Percentiles rank a stretch among this genome's conserved stretches.
Conservation (phyloP, 2,329 filamentous ascomycete species). For the Xylaria sp. region DNA sequence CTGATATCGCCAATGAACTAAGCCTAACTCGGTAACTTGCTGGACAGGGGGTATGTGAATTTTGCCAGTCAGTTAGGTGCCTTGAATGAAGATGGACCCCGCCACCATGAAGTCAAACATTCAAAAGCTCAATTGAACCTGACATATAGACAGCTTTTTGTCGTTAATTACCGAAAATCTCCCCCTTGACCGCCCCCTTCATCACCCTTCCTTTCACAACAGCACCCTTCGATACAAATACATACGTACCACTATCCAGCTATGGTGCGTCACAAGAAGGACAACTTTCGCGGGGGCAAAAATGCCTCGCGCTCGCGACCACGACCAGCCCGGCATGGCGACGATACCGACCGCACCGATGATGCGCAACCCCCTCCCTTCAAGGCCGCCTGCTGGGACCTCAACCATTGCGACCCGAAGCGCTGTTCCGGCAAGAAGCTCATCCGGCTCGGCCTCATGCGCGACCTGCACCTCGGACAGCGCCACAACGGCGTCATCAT, state of each 20-base stretch:
- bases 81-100: not conserved
- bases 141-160: not conserved
- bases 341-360: conserved; percentile 54
- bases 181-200: too few relatives aligned
- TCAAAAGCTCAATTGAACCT: not conserved
- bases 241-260: not conserved
- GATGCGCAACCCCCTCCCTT: conserved; percentile 65
- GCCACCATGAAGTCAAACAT: not conserved
- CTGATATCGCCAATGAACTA: too few relatives aligned
- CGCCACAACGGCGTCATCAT: conserved; percentile 93
- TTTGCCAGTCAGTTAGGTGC: too few relatives aligned
- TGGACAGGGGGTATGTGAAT: too few relatives aligned
- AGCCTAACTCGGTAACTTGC: not conserved
- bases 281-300: conserved; percentile 80
- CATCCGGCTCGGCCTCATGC: conserved; percentile 92
- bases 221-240: not conserved
- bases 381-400: conserved; percentile 97
- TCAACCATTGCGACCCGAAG: conserved; percentile 97
- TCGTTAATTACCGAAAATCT: not conserved
- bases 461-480: conserved; percentile 90
- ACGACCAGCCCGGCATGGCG: conserved; percentile 42
- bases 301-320: conserved; percentile 68
- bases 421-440: conserved; percentile 95
- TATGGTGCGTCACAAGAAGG: conserved; percentile 98
- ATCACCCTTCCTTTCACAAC: not conserved